Conservation (phyloP, 768 basidiomycete genomes). For the Rhodotorula toruloides region DNA sequence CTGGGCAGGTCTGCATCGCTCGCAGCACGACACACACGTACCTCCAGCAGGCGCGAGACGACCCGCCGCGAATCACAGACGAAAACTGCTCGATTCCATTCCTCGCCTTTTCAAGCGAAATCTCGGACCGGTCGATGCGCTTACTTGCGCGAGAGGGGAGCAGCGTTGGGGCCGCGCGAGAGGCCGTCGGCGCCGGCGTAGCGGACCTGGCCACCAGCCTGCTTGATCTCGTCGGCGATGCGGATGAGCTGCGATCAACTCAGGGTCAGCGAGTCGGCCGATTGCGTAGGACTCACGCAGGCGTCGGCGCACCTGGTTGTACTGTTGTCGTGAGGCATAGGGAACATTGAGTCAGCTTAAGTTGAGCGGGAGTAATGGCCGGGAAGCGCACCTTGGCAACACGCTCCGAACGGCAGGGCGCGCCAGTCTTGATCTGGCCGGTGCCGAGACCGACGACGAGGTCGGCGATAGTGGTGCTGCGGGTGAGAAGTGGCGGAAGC, state of each 20-base stretch:
- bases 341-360: neutral
- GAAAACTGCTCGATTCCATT: too few relatives aligned
- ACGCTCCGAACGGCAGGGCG: constrained; percentile 91
- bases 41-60: too few relatives aligned
- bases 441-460: constrained; percentile 71
- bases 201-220: constrained; percentile 4
- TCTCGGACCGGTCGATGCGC: neutral
- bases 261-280: constrained; percentile 9
- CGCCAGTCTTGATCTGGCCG: constrained; percentile 98
- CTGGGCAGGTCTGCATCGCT: too few relatives aligned
- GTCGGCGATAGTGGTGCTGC: constrained; percentile 36
- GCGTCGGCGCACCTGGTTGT: too few relatives aligned
- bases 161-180: constrained; percentile 27
- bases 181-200: constrained; percentile 25
- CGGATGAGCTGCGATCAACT: constrained; percentile 74
- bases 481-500: neutral
- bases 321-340: neutral
- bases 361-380: neutral
- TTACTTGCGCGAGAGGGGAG: constrained; percentile 24
- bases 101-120: too few relatives aligned
- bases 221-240: constrained; percentile 73
- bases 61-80: too few relatives aligned
- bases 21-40: too few relatives aligned
- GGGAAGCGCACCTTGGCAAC: constrained; percentile 61
- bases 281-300: too few relatives aligned